Evolutionary conservation across 2,329 filamentous ascomycete species (phyloP).

Genomic region (Fusarium sp.): DNA sequence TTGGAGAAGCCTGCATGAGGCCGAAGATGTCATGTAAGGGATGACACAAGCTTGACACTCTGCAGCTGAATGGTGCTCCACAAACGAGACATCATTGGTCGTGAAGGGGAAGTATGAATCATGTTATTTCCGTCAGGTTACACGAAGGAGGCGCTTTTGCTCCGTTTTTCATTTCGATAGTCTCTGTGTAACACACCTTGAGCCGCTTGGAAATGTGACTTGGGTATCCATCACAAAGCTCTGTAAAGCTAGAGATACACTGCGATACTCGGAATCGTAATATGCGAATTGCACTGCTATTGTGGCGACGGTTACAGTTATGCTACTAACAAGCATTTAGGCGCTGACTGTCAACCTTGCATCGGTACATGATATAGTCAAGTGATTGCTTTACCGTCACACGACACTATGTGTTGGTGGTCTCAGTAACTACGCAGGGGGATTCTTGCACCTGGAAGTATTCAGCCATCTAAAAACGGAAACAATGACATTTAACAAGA

Average conservation of each 20-base stretch:
- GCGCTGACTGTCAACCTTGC: background rate
- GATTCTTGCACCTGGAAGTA: no score
- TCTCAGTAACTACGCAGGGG: background rate
- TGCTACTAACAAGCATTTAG: background rate
- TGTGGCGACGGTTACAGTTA: background rate
- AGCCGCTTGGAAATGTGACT: background rate
- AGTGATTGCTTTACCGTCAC: background rate
- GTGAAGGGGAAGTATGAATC: background rate
- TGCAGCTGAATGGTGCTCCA: background rate
- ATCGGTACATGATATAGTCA: no score
- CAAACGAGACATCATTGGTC: background rate
- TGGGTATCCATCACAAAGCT: background rate
- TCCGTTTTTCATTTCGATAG: background rate
- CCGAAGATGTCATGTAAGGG: background rate
- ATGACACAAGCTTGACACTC: background rate
- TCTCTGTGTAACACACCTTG: background rate
- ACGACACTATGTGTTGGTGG: background rate
- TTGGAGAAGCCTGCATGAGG: background rate
- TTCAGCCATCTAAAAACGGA: no score
- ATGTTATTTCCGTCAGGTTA: constrained; percentile 2
- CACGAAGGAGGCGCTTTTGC: background rate
- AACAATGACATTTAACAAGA: no score
- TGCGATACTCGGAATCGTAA: rapidly evolving
- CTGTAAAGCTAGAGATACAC: background rate
- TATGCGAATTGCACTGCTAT: background rate